These are phyloP conservation scores for Penicillium atrosanguineum DNA, from an alignment of 495 filamentous ascomycete genomes.

Conservation along the genomic window DNA sequence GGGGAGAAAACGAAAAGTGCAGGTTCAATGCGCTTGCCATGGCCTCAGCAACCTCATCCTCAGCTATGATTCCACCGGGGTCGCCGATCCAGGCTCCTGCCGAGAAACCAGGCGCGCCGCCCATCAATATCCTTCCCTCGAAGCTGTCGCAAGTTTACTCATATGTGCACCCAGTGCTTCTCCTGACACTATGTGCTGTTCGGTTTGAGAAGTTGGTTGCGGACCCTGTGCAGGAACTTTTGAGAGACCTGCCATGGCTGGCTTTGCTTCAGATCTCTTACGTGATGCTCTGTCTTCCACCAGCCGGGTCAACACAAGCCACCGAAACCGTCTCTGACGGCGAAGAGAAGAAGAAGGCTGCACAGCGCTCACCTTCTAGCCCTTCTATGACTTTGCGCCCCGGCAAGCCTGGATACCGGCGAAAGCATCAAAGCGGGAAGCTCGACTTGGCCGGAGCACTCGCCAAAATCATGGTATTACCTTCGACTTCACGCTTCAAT, in stretches of 20 bases:
- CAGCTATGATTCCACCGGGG: conserved; percentile 9
- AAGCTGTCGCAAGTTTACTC: conserved; percentile 50
- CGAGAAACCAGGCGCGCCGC: conserved; percentile 29
- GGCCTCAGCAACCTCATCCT: conserved; percentile 20
- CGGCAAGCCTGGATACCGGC: conserved; percentile 25
- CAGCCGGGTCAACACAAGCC: conserved; percentile 45
- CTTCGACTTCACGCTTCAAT: background rate
- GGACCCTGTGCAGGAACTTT: conserved; percentile 67
- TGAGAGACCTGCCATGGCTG: conserved; percentile 58
- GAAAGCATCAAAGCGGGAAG: conserved; percentile 23
- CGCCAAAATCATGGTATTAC: conserved; percentile 34
- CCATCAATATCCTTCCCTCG: conserved; percentile 45
- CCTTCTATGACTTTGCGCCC: conserved; percentile 14
- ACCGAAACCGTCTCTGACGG: conserved; percentile 33
- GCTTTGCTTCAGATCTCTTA: conserved; percentile 65
- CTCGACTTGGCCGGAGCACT: conserved; percentile 18
- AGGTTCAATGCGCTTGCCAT: conserved; percentile 20
- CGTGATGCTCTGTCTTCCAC: conserved; percentile 69
- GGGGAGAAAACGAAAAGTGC: background rate
- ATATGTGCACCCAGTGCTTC: conserved; percentile 62
- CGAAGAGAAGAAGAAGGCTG: conserved; percentile 37
- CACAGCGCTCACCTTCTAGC: conserved; percentile 25
- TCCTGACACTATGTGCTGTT: conserved; percentile 57
- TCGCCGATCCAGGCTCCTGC: conserved; percentile 22
- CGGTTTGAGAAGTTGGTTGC: conserved; percentile 67